phyloP scores from a whole-genome alignment of 116 monocot species.

The Iris pallida region DNA sequence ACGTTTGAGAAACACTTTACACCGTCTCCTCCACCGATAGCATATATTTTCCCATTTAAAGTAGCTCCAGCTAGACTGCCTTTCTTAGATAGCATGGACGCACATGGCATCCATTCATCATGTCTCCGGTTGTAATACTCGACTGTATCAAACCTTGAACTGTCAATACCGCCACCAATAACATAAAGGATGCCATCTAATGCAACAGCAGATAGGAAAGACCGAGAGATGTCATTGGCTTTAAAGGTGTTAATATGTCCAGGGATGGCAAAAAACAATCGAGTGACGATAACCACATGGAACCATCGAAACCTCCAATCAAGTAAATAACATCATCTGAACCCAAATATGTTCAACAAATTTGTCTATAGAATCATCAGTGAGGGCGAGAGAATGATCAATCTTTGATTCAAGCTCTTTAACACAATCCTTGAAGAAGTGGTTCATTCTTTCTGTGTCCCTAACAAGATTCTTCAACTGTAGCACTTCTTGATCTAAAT shows the following conservation, averaged over 20 bases:
- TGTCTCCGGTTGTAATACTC: slow-evolving; percentile 53
- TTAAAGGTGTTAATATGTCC: slow-evolving; percentile 45
- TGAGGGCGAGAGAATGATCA: slow-evolving; percentile 21
- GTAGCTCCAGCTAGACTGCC: slow-evolving; percentile 64
- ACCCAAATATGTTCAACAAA: slow-evolving; percentile 13
- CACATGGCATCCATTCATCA: slow-evolving; percentile 51
- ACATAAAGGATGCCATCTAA: slow-evolving; percentile 52
- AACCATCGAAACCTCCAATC: slow-evolving; percentile 68
- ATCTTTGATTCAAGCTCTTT: slow-evolving; percentile 37
- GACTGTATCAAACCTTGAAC: slow-evolving; percentile 61
- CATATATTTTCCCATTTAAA: slow-evolving; percentile 66
- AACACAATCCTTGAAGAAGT: slow-evolving; percentile 27
- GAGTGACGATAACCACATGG: slow-evolving; percentile 52
- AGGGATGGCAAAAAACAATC: slow-evolving; percentile 58
- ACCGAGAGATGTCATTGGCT: slow-evolving; percentile 60
- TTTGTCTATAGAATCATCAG: slow-evolving; percentile 24
- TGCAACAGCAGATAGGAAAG: slow-evolving; percentile 56
- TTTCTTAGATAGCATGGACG: slow-evolving; percentile 43
- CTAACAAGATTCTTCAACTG: slow-evolving; percentile 16
- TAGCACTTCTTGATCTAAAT: slow-evolving; percentile 29
- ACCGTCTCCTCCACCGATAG: slow-evolving; percentile 84
- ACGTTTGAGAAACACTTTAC: slow-evolving; percentile 48
- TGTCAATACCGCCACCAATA: slow-evolving; percentile 69
- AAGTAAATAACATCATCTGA: slow-evolving; percentile 52
- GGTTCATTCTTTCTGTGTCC: slow-evolving; percentile 15